phyloP scores from a whole-genome alignment of 2,329 filamentous ascomycete species.

The Colletotrichum tropicicola region DNA sequence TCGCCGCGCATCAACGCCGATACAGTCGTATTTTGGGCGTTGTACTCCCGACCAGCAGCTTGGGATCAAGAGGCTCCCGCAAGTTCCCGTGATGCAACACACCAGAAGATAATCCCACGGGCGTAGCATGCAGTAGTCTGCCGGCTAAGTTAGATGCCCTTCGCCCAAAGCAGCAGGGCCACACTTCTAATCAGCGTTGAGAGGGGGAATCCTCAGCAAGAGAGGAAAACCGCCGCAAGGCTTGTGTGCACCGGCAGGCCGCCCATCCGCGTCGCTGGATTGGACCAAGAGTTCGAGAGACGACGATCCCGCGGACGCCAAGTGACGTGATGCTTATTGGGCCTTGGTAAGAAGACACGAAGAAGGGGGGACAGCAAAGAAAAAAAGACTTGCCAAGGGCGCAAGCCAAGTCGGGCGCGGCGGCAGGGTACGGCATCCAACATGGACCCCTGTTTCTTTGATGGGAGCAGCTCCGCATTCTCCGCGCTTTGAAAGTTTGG shows the following conservation, averaged over 20 bases:
- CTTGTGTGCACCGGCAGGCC: constrained; percentile 15
- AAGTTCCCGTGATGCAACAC: constrained; percentile 20
- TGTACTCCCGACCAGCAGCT: not conserved
- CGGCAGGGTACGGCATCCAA: constrained; percentile 9
- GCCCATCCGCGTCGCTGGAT: not conserved
- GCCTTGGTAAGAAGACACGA: not conserved
- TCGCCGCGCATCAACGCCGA: not conserved
- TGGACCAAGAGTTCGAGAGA: constrained; percentile 12
- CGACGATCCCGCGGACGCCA: constrained; percentile 10
- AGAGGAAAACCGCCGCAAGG: not conserved
- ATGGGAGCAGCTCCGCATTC: constrained; percentile 14
- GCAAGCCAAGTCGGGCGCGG: constrained; percentile 20
- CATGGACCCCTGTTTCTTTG: not conserved
- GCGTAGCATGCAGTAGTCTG: not conserved
- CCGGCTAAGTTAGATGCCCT: not conserved
- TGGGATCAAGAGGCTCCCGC: not conserved
- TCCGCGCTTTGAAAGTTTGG: constrained; percentile 22
- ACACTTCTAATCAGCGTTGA: no score
- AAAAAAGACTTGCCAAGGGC: constrained; percentile 2
- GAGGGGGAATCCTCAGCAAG: no score
- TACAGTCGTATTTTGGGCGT: not conserved
- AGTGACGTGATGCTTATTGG: constrained; percentile 9
- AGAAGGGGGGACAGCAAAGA: not conserved
- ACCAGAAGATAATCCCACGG: constrained; percentile 8
- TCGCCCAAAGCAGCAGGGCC: not conserved